Conservation (phyloP, 495 filamentous ascomycete species). For the Alectoria sarmentosa region DNA sequence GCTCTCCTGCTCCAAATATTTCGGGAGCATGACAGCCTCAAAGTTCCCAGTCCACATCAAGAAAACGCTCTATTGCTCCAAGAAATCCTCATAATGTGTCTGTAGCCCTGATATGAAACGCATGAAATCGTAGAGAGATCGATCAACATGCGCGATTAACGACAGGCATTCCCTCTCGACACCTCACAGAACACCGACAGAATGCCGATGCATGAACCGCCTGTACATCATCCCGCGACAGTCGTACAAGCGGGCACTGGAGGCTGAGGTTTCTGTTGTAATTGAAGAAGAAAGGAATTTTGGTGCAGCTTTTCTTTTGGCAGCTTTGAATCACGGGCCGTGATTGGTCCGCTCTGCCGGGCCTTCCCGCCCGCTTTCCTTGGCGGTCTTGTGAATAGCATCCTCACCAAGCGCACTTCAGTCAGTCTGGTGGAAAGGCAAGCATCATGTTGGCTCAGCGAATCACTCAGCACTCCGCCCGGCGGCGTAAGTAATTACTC, state of each 20-base stretch:
- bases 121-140: constrained; percentile 21
- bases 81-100: not conserved
- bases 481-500: constrained; percentile 52
- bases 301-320: constrained; percentile 1
- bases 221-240: constrained; percentile 38
- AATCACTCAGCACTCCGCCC: constrained; percentile 57
- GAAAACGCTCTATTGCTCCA: not conserved
- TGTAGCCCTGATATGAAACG: constrained; percentile 31
- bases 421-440: not conserved
- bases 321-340: not conserved
- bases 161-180: constrained; percentile 46
- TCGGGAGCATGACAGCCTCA: no score
- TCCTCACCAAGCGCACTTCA: constrained; percentile 10
- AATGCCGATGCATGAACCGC: constrained; percentile 41
- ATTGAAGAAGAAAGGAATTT: constrained; percentile 29
- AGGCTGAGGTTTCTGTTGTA: constrained; percentile 42
- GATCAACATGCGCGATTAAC: constrained; percentile 51
- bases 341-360: constrained; percentile 16
- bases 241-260: constrained; percentile 27
- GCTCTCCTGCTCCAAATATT: not conserved
- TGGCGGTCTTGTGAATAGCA: constrained; percentile 7
- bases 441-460: constrained; percentile 59
- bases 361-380: constrained; percentile 15
- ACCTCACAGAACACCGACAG: constrained; percentile 39
- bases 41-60: not conserved